Conservation (phyloP, 768 basidiomycete genomes). For the Suillus sp. region DNA sequence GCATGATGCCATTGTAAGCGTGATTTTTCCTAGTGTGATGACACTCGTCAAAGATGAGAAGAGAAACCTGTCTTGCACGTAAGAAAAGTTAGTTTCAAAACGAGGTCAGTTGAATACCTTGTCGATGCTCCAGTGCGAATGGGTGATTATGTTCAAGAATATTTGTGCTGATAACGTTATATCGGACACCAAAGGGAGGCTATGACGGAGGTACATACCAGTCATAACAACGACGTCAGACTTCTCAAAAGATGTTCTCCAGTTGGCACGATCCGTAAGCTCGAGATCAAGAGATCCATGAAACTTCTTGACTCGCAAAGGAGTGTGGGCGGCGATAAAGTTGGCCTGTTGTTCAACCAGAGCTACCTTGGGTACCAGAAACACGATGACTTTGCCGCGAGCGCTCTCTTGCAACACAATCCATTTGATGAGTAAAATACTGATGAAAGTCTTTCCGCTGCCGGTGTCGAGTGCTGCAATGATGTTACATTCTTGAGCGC, state of each 20-base stretch:
- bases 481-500: slow-evolving; percentile 53
- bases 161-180: slow-evolving; percentile 62
- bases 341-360: slow-evolving; percentile 82
- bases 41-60: slow-evolving; percentile 60
- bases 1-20: slow-evolving; percentile 60
- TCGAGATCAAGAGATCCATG: slow-evolving; percentile 74
- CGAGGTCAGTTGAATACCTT: slow-evolving; percentile 39
- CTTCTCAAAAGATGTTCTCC: slow-evolving; percentile 62
- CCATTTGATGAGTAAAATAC: slow-evolving; percentile 73
- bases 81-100: background rate
- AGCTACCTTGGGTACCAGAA: slow-evolving; percentile 83
- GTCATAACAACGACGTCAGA: slow-evolving; percentile 88
- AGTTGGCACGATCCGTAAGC: slow-evolving; percentile 63
- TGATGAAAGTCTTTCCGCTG: slow-evolving; percentile 64
- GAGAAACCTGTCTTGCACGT: slow-evolving; percentile 44
- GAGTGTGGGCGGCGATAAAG: slow-evolving; percentile 64
- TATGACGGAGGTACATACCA: slow-evolving; percentile 42
- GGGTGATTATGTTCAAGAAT: slow-evolving; percentile 75
- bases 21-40: slow-evolving; percentile 60
- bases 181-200: slow-evolving; percentile 6
- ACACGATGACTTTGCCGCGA: slow-evolving; percentile 65
- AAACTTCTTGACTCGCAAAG: slow-evolving; percentile 66
- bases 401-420: slow-evolving; percentile 53
- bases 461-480: slow-evolving; percentile 63
- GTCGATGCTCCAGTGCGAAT: slow-evolving; percentile 78